Evolutionary conservation across 192 early-diverging fungal species (phyloP), one percentile per base, ranked within the genome.

Genomic region (Coemansia sp.): DNA sequence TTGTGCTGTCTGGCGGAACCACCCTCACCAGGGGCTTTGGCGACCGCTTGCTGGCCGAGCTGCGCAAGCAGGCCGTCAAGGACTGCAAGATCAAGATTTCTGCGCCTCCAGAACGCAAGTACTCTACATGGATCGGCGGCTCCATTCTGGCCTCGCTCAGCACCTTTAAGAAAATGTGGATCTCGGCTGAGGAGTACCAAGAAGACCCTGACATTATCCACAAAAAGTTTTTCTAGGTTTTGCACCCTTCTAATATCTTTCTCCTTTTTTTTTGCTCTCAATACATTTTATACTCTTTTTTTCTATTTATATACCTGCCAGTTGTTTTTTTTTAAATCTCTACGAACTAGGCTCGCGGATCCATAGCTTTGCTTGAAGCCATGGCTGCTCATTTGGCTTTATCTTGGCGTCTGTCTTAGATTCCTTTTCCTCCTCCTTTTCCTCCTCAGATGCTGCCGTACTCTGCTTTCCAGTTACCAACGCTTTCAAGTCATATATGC

Each of bases 161-260:
- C 82, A 95, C 97, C n/a, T 99, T 99, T 87, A 97, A 96, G 79
- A 97, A 96, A 90, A 97, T 99, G 94, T 99, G 97, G 97, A 89
- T 99, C 12, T 94, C 95, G 5, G 93, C 97, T 55, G 96, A 98
- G 79, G 96, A 99, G 85, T 94, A 93, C 74, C 92, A 96, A 73
- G 96, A 98, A 80, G 95, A 98, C 76, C 94, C 95, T 5, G 95
- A 98, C 64, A 91, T 95, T 58, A 93, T 96, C 71, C 88, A 92
- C 81, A 91, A 89, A 70, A 92, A 91, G 87, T 83, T 84, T 53
- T 90, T 90, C 65, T 91, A 87, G 73, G n/a, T 32, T 48, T 12
- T 48, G 12, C 3, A 3, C 3, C 45, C 45, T 48, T 48, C 8
- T 48, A 15, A 15, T 48, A 15, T 5, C 45, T 48, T 12, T 12